Evolutionary conservation across 2,329 filamentous ascomycete genomes (phyloP).

Genomic region (Aspergillus udagawae): DNA sequence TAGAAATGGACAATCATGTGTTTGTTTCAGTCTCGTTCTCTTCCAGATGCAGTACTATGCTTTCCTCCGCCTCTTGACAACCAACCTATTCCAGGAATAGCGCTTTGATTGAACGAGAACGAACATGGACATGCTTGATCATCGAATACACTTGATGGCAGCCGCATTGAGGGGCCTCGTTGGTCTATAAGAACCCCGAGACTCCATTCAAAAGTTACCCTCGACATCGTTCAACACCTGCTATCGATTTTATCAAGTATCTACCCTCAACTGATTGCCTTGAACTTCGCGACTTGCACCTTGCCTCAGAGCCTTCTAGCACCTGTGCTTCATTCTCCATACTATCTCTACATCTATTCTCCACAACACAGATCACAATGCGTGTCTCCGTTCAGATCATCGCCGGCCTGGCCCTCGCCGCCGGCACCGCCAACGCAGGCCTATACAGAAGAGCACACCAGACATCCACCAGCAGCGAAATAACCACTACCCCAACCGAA

Average conservation of each 20-base stretch:
- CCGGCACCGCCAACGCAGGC: slow-evolving; percentile 11
- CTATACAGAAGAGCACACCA: background rate
- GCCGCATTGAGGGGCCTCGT: background rate
- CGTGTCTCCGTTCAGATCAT: slow-evolving; percentile 22
- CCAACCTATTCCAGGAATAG: background rate
- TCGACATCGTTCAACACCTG: background rate
- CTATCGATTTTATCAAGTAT: background rate
- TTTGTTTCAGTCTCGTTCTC: background rate
- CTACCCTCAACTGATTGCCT: background rate
- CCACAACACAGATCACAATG: slow-evolving; percentile 21
- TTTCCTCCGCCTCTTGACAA: background rate
- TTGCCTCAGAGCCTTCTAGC: background rate
- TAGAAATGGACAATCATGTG: background rate
- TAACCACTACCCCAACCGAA: background rate
- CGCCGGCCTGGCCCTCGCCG: slow-evolving; percentile 16
- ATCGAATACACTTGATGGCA: background rate
- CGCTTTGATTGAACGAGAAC: background rate
- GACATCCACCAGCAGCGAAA: background rate
- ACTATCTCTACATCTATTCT: background rate
- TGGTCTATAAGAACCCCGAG: background rate
- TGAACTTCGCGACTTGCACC: background rate
- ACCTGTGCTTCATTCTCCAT: background rate
- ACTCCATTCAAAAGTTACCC: background rate
- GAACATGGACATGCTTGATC: background rate
- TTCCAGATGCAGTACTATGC: background rate